These are phyloP conservation scores for Microbotryum violaceum DNA, from an alignment of 1,284 basidiomycete species.

Conservation along the genomic window DNA sequence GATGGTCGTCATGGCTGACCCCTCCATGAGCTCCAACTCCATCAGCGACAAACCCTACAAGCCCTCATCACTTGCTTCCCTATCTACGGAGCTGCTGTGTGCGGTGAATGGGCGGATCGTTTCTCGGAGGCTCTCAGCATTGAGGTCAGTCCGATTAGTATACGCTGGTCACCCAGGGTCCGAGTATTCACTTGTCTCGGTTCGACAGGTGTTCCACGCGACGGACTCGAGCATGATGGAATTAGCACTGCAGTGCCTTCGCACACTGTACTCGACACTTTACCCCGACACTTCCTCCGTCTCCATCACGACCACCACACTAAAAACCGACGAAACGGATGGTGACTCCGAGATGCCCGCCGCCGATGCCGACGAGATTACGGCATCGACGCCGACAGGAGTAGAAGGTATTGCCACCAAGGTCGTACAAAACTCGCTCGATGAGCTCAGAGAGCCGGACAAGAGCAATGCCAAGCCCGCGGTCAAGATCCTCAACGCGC, in stretches of 20 bases:
- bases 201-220: constrained; percentile 74
- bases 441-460: constrained; percentile 74
- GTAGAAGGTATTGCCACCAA: constrained; percentile 59
- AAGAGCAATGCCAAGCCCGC: constrained; percentile 81
- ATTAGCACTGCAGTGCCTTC: constrained; percentile 61
- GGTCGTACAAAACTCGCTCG: constrained; percentile 69
- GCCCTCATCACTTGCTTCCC: constrained; percentile 68
- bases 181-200: neutral
- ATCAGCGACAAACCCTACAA: constrained; percentile 69
- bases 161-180: neutral
- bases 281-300: constrained; percentile 43
- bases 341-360: constrained; percentile 27
- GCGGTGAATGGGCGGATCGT: constrained; percentile 58
- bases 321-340: neutral
- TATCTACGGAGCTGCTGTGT: constrained; percentile 62
- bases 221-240: constrained; percentile 65
- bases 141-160: constrained; percentile 52
- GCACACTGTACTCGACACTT: constrained; percentile 63
- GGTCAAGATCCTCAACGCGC: constrained; percentile 66
- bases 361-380: constrained; percentile 30
- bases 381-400: constrained; percentile 41
- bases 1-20: neutral
- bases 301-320: neutral
- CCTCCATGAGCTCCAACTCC: neutral
- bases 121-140: constrained; percentile 81